A percentile compares a stretch with the other conserved stretches of the same genome.
Conservation (phyloP, 768 basidiomycete species). For the Hortiboletus flavorubellus region DNA sequence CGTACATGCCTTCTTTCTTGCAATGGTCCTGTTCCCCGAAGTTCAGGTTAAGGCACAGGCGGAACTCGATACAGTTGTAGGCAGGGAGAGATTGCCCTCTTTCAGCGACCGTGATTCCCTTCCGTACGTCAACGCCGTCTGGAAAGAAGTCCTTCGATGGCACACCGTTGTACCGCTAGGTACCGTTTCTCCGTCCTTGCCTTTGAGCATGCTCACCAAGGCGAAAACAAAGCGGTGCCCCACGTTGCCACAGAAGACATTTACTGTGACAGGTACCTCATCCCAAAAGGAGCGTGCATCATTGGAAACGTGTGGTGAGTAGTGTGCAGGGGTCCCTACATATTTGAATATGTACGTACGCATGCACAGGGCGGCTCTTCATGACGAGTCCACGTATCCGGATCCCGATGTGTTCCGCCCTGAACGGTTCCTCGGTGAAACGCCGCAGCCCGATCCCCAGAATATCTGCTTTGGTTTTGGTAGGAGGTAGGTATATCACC, state of each 20-base stretch:
- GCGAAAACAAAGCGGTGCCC: not conserved
- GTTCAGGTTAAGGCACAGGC: conserved; percentile 23
- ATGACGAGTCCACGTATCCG: conserved; percentile 41
- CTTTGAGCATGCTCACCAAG: not conserved
- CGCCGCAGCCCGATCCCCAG: conserved; percentile 18
- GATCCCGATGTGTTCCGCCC: conserved; percentile 33
- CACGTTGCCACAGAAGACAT: conserved; percentile 24
- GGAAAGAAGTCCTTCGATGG: conserved; percentile 28
- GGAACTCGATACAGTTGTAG: conserved; percentile 24
- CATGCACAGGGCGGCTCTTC: conserved; percentile 45
- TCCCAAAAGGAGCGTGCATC: conserved; percentile 24
- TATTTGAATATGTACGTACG: not conserved
- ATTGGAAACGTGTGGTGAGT: conserved; percentile 27
- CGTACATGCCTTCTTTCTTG: conserved; percentile 22
- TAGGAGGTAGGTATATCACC: conserved; percentile 18
- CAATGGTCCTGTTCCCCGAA: conserved; percentile 23
- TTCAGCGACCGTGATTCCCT: conserved; percentile 23
- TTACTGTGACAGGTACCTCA: conserved; percentile 6
- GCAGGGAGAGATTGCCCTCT: conserved; percentile 19
- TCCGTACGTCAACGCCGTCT: conserved; percentile 24
- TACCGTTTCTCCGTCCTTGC: conserved; percentile 23
- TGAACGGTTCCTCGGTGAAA: conserved; percentile 31
- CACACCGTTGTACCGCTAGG: conserved; percentile 14
- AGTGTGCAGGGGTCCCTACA: not conserved
- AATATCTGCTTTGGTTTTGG: conserved; percentile 28